Evolutionary conservation across 73 alveolate genomes (phyloP).

Genomic region (Tetrahymena thermophila): DNA sequence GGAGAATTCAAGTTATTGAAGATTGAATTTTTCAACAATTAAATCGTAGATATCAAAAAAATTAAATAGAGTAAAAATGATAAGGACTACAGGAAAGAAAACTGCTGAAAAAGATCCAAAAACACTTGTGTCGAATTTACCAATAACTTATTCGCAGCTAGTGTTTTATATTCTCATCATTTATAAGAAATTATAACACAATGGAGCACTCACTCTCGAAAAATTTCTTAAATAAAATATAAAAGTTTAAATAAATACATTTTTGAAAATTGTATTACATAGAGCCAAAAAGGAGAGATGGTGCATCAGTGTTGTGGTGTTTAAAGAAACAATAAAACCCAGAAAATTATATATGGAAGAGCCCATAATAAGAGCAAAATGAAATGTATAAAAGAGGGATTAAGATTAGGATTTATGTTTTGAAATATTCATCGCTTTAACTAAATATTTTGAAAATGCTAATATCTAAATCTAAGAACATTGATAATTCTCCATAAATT

Average conservation of each 20-base stretch:
- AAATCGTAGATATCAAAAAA: slow-evolving; percentile 38
- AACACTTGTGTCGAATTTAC: slow-evolving; percentile 21
- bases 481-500: background rate
- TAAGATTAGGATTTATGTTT: background rate
- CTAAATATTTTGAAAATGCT: background rate
- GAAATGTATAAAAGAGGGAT: background rate
- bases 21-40: background rate
- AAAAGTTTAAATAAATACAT: background rate
- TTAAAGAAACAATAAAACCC: background rate
- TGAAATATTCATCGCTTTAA: background rate
- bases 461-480: background rate
- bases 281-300: background rate
- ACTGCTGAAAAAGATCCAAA: slow-evolving; percentile 24
- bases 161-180: slow-evolving; percentile 11
- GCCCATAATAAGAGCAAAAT: background rate
- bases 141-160: slow-evolving; percentile 21
- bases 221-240: slow-evolving; percentile 8
- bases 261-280: background rate
- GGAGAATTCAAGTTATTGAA: background rate
- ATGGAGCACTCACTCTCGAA: slow-evolving; percentile 36
- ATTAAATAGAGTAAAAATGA: slow-evolving; percentile 24
- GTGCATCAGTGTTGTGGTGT: background rate
- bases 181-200: slow-evolving; percentile 11
- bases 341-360: background rate
- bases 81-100: slow-evolving; percentile 21